Evolutionary conservation across 495 filamentous ascomycete species (phyloP), one percentile per base, ranked within the genome.

Genomic region (Acidomyces sp.): DNA sequence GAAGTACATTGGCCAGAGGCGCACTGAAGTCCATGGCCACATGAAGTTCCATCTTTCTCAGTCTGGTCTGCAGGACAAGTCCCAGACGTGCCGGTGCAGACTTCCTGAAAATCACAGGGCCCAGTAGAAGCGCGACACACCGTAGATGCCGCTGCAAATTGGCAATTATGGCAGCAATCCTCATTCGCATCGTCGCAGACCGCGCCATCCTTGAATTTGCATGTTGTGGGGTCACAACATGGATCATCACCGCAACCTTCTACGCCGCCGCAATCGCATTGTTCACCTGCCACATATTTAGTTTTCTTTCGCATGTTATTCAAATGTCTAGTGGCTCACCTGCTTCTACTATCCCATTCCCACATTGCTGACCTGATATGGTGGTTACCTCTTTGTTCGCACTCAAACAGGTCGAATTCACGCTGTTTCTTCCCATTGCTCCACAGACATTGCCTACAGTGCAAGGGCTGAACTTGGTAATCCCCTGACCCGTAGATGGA

Each of bases 1-100:
- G 82, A 90, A 33, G 90, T 97, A 59, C 90, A 97, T 58, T 94
- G 90, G 16, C 90, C 90, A 34, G 82, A 87, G 39, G 92, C 85
- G 56, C 90, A 97, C 30, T 68, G 62, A n/a, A 94, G 67, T 2
- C 71, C 65, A 41, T 59, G 65, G 13, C 80, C 81, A 53, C 87
- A 92, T 18, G 56, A 61, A 18, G 48, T 24, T 45, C 90, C 90
- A 56, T 96, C 77, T 0, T 73, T 62, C 20, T 78, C 64, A 34
- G 69, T 77, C 20, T 64, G 35, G 60, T 97, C 84, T 2, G 55
- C 40, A 1, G 90, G 90, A 54, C 90, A 97, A 15, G 67, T 65
- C 20, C 82, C 72, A 10, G 71, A 67, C 27, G 55, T 77, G 27
- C 90, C 90, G 6, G 72, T 69, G 61, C 90, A 97, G 10, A 61